Conservation (phyloP, 106 monocot genomes). For the Dioscorea dumetorum region DNA sequence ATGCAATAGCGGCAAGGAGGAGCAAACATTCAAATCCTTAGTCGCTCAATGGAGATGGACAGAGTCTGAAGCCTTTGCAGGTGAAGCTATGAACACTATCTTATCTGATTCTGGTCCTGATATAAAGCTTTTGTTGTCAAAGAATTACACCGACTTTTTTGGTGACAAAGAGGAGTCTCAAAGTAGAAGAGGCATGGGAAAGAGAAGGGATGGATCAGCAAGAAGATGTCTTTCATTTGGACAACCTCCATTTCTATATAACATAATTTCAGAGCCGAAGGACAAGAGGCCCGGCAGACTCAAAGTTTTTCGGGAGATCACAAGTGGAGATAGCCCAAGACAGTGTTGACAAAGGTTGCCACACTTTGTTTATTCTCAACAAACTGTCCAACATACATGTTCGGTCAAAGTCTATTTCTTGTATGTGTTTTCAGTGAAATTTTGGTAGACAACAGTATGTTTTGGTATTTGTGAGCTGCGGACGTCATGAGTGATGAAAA, state of each 20-base stretch:
- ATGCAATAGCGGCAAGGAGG: background rate
- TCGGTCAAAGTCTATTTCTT: no score
- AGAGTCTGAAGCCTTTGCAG: constrained; percentile 1
- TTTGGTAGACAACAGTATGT: no score
- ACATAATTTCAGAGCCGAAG: background rate
- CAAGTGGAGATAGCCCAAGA: background rate
- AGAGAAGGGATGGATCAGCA: background rate
- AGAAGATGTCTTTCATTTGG: background rate
- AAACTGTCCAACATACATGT: no score
- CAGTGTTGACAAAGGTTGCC: background rate
- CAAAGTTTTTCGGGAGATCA: background rate
- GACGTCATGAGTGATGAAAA: no score
- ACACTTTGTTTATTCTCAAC: no score
- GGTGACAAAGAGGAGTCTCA: background rate
- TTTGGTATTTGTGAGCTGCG: no score
- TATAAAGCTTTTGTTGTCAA: background rate
- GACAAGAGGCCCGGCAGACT: background rate
- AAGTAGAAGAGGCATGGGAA: background rate
- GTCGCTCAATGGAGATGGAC: background rate
- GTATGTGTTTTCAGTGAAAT: no score
- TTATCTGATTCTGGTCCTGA: background rate
- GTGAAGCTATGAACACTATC: background rate
- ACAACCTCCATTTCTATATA: background rate
- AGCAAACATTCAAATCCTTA: background rate
- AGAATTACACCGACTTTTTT: background rate